Conservation (phyloP, 148 eudicot species). For the Oxyria digyna region DNA sequence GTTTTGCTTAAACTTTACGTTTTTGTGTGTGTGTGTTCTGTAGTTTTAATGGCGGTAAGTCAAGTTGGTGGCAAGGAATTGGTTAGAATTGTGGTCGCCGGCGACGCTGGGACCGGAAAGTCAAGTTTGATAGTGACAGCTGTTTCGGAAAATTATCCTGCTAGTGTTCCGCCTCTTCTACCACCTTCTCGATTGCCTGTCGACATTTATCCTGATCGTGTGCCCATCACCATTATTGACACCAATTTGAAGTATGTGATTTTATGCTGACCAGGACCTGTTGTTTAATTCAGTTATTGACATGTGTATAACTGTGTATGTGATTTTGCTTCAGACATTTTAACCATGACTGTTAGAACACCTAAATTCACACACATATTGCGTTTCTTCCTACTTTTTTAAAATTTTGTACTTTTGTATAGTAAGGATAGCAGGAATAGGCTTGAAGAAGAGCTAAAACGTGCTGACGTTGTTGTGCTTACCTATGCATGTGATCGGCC, state of each 20-base stretch:
- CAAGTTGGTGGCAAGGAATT: conserved; percentile 12
- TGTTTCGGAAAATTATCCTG: conserved; percentile 53
- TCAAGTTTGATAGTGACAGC: conserved; percentile 79
- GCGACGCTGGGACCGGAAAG: conserved; percentile 76
- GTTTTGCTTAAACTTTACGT: background rate
- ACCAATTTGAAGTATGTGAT: conserved; percentile 15
- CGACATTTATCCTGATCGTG: conserved; percentile 71
- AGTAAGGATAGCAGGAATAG: conserved; percentile 55
- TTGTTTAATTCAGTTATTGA: background rate
- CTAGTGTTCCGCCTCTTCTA: conserved; percentile 48
- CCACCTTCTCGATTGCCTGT: conserved; percentile 76
- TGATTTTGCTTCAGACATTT: background rate
- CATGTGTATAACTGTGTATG: background rate
- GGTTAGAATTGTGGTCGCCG: conserved; percentile 84
- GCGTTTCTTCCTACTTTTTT: background rate
- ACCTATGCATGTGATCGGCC: conserved; percentile 91
- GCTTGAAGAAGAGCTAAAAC: conserved; percentile 60
- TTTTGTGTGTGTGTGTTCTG: background rate
- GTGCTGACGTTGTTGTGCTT: conserved; percentile 85
- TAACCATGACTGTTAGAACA: background rate
- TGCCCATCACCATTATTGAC: conserved; percentile 68
- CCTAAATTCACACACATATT: background rate
- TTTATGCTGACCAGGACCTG: background rate
- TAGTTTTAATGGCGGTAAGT: conserved; percentile 10
- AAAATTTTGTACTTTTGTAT: conserved; percentile 4